These are phyloP conservation scores for Stephania cephalantha DNA, from an alignment of 164 flowering plant genomes.

Conservation along the genomic window DNA sequence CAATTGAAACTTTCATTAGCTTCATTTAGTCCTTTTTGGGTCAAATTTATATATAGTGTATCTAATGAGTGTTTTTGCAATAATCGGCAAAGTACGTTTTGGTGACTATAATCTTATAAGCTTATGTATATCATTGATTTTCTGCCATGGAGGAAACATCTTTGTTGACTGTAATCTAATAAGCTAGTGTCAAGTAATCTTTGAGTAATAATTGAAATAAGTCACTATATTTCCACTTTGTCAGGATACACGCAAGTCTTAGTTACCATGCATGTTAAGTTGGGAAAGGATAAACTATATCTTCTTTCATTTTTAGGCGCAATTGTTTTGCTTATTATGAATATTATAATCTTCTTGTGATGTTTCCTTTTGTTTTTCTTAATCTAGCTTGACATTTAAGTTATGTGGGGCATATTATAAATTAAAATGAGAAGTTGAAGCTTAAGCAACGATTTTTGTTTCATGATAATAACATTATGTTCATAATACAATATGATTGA, in stretches of 20 bases:
- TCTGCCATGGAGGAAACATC: background rate
- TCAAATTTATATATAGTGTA: background rate
- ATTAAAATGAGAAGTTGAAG: background rate
- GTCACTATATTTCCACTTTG: background rate
- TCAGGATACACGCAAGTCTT: background rate
- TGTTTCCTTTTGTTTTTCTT: background rate
- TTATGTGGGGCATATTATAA: background rate
- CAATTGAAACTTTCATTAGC: background rate
- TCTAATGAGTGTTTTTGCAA: background rate
- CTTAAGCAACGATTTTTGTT: background rate
- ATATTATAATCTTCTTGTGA: background rate
- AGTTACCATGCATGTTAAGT: background rate
- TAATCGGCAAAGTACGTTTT: background rate
- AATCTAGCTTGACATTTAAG: background rate
- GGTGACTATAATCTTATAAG: background rate
- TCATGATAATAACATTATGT: background rate
- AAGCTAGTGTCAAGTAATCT: background rate
- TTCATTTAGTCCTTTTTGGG: background rate
- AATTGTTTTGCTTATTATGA: background rate
- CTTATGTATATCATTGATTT: background rate
- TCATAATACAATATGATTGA: background rate
- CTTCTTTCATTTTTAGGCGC: background rate
- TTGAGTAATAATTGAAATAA: background rate
- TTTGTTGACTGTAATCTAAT: background rate
- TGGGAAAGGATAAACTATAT: background rate